Conservation (phyloP, 352 stramenopile genomes). For the Globisporangium barbulae region DNA sequence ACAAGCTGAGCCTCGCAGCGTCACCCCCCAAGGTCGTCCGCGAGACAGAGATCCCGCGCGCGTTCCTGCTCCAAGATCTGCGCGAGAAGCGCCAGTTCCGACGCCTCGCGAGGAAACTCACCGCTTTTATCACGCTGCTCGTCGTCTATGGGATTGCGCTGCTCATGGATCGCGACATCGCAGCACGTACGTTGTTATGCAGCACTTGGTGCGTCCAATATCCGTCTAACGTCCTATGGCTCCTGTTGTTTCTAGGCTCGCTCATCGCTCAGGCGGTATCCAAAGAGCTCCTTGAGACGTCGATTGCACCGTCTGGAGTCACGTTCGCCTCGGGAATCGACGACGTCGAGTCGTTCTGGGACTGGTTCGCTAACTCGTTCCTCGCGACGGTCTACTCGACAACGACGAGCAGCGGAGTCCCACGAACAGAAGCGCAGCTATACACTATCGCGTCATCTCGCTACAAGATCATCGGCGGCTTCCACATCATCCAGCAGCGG, state of each 20-base stretch:
- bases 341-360: slow-evolving; percentile 44
- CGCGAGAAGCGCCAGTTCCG: slow-evolving; percentile 69
- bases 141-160: slow-evolving; percentile 50
- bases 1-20: neutral
- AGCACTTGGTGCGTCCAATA: no score
- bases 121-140: slow-evolving; percentile 55
- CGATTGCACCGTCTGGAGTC: slow-evolving; percentile 30
- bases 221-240: neutral
- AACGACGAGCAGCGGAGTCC: slow-evolving; percentile 24
- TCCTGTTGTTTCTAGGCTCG: neutral
- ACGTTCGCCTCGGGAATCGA: slow-evolving; percentile 38
- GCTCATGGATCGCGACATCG: slow-evolving; percentile 62
- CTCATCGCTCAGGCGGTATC: slow-evolving; percentile 42
- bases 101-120: slow-evolving; percentile 53
- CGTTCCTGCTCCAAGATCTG: slow-evolving; percentile 56
- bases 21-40: neutral
- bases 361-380: slow-evolving; percentile 61
- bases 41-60: slow-evolving; percentile 30
- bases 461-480: slow-evolving; percentile 15
- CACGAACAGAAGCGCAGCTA: slow-evolving; percentile 17
- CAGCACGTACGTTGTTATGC: slow-evolving; percentile 35
- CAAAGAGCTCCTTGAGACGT: slow-evolving; percentile 41
- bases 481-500: slow-evolving; percentile 53
- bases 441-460: slow-evolving; percentile 20
- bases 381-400: slow-evolving; percentile 39